Evolutionary conservation across 768 basidiomycete genomes (phyloP).

Genomic region (Coprinellus micaceus): DNA sequence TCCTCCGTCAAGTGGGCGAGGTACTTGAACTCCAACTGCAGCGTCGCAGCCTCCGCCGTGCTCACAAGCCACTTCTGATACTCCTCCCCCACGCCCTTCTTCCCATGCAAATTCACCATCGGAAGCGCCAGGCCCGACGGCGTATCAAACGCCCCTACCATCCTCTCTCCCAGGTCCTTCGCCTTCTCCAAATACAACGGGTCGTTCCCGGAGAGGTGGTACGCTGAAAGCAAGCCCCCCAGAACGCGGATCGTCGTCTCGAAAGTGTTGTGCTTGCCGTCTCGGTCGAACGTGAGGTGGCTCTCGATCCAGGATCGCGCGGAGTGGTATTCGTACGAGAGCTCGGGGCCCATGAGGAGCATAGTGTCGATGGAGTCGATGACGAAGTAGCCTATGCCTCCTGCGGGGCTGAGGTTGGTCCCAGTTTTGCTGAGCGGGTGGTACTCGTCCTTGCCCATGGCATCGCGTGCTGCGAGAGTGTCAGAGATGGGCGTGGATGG

Average conservation of each 20-base stretch:
- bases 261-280: constrained; percentile 83
- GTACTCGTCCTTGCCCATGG: constrained; percentile 91
- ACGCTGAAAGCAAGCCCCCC: constrained; percentile 85
- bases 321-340: constrained; percentile 72
- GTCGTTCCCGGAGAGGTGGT: constrained; percentile 71
- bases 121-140: constrained; percentile 79
- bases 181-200: constrained; percentile 72
- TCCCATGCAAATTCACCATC: constrained; percentile 65
- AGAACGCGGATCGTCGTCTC: constrained; percentile 95
- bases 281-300: constrained; percentile 69
- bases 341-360: constrained; percentile 80
- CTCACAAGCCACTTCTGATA: constrained; percentile 64
- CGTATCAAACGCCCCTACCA: constrained; percentile 80
- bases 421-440: constrained; percentile 77
- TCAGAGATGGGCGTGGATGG: background rate
- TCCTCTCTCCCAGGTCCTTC: constrained; percentile 78
- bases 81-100: constrained; percentile 54
- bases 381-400: constrained; percentile 87
- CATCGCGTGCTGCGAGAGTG: constrained; percentile 65
- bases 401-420: constrained; percentile 71
- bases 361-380: constrained; percentile 87
- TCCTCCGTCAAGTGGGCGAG: constrained; percentile 77
- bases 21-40: constrained; percentile 90
- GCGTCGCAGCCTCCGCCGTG: constrained; percentile 82
- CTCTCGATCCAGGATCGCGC: constrained; percentile 75